Conservation (phyloP, 2,329 filamentous ascomycete genomes). For the Kalaharituber pfeilii region DNA sequence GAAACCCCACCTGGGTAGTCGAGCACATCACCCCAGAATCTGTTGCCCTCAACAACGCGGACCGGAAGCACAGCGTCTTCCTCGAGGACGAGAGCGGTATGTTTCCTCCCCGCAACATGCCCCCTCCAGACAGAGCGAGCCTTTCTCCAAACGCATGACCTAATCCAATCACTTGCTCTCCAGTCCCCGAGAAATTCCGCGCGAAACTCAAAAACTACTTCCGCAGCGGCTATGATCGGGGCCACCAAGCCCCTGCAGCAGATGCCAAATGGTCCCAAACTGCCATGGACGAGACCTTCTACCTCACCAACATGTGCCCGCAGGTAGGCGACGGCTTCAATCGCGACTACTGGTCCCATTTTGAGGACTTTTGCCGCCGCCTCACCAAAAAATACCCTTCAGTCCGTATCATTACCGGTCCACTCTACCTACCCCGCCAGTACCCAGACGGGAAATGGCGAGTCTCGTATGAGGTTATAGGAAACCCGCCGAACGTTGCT, state of each 20-base stretch:
- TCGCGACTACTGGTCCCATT: constrained; percentile 96
- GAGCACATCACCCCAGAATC: constrained; percentile 92
- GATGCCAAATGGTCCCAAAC: constrained; percentile 90
- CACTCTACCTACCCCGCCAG: constrained; percentile 74
- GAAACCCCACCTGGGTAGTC: constrained; percentile 81
- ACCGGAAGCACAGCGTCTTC: constrained; percentile 71
- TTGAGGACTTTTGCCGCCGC: constrained; percentile 88
- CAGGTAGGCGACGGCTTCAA: constrained; percentile 98
- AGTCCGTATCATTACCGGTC: constrained; percentile 83
- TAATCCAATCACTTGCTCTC: constrained; percentile 38
- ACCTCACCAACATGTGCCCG: constrained; percentile 89
- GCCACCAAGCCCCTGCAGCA: constrained; percentile 91
- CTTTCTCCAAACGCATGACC: neutral
- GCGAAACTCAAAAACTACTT: constrained; percentile 86
- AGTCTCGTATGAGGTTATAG: constrained; percentile 89
- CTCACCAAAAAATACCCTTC: constrained; percentile 66
- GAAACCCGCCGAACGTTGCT: constrained; percentile 77
- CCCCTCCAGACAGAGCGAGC: neutral
- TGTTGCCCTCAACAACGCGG: constrained; percentile 53
- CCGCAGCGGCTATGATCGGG: constrained; percentile 84
- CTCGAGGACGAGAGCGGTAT: constrained; percentile 49
- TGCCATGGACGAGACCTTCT: constrained; percentile 92
- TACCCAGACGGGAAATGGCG: constrained; percentile 91
- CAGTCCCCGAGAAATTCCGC: constrained; percentile 69
- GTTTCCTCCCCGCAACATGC: neutral